A percentile compares a stretch with the other conserved stretches of the same genome.
phyloP scores from a whole-genome alignment of 192 early-diverging fungal genomes.

The Geranomyces michiganensis region DNA sequence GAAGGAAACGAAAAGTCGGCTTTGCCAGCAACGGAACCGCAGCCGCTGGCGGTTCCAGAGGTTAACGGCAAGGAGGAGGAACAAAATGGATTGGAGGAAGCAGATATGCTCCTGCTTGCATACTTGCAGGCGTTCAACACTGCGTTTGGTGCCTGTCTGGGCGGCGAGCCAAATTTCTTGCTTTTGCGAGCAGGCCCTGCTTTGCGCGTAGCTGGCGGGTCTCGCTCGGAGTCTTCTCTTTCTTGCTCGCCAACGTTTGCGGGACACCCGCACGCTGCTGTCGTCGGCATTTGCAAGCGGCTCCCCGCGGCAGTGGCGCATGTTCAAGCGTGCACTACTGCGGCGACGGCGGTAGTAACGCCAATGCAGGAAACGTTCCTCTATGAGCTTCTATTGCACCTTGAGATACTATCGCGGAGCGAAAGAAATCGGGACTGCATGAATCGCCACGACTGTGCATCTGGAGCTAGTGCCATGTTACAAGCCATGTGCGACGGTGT shows the following conservation, averaged over 20 bases:
- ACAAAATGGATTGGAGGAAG: not conserved
- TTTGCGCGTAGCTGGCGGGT: no score
- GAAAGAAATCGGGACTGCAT: constrained; percentile 40
- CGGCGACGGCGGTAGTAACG: not conserved
- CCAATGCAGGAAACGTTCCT: constrained; percentile 37
- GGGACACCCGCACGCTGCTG: constrained; percentile 29
- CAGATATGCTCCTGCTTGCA: not conserved
- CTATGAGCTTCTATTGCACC: constrained; percentile 13
- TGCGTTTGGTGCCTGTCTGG: not conserved
- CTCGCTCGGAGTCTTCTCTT: not conserved
- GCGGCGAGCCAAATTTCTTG: not conserved
- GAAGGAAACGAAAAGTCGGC: not conserved
- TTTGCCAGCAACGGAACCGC: not conserved
- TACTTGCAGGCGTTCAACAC: constrained; percentile 4
- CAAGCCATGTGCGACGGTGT: not conserved
- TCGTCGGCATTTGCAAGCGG: constrained; percentile 17
- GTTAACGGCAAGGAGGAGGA: not conserved
- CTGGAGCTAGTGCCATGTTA: constrained; percentile 9
- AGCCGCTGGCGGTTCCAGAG: not conserved
- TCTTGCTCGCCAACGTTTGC: not conserved
- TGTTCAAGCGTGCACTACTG: not conserved
- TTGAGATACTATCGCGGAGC: constrained; percentile 43
- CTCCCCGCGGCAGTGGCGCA: not conserved
- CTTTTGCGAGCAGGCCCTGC: not conserved
- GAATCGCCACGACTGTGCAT: constrained; percentile 24